phyloP scores from a whole-genome alignment of 2,329 filamentous ascomycete genomes.

The Teratosphaeria epicoccoides region DNA sequence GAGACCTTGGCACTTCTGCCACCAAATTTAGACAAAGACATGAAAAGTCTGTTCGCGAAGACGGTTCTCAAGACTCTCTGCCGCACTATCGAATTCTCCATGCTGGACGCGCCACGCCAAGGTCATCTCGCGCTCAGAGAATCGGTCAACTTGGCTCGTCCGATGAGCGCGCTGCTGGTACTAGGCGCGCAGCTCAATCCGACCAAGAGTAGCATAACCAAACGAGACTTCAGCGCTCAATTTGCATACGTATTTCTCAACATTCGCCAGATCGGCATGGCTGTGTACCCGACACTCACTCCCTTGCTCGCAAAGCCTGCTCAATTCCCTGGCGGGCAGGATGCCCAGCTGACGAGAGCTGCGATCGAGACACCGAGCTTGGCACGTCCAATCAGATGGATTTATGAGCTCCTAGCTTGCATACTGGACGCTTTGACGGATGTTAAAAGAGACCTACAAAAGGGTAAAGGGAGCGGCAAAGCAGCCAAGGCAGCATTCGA shows the following conservation, averaged over 20 bases:
- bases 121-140: constrained; percentile 57
- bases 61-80: constrained; percentile 51
- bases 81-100: constrained; percentile 59
- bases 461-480: neutral
- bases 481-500: constrained; percentile 12
- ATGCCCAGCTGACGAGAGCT: neutral
- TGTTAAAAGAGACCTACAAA: constrained; percentile 20
- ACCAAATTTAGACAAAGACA: constrained; percentile 40
- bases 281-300: constrained; percentile 17
- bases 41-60: constrained; percentile 50
- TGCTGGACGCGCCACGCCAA: constrained; percentile 57
- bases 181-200: constrained; percentile 55
- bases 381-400: constrained; percentile 68
- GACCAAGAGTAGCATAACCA: constrained; percentile 33
- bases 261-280: constrained; percentile 49
- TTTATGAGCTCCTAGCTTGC: constrained; percentile 52
- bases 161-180: constrained; percentile 67
- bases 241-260: constrained; percentile 66
- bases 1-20: constrained; percentile 38
- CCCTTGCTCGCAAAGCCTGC: neutral
- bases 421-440: constrained; percentile 44
- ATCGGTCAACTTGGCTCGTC: constrained; percentile 55
- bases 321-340: neutral
- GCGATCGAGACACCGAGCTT: constrained; percentile 42
- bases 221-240: constrained; percentile 58